phyloP scores from a whole-genome alignment of 768 basidiomycete genomes.

The Agrocybe pediades region DNA sequence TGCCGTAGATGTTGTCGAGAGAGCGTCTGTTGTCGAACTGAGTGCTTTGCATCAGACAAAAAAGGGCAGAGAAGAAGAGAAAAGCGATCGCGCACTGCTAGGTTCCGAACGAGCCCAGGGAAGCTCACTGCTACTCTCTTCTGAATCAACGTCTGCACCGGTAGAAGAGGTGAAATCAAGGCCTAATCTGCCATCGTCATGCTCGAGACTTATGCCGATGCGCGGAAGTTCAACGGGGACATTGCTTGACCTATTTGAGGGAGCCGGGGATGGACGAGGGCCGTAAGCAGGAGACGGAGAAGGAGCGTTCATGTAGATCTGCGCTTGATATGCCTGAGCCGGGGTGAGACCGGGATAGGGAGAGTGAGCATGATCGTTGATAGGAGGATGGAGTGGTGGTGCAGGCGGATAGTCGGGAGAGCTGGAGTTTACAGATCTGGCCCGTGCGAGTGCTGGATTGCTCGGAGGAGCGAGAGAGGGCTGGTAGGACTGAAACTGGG shows the following conservation, averaged over 20 bases:
- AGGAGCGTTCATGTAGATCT: conserved; percentile 58
- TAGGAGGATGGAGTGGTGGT: conserved; percentile 29
- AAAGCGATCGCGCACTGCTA: conserved; percentile 36
- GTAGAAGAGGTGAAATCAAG: conserved; percentile 51
- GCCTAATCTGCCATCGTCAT: conserved; percentile 57
- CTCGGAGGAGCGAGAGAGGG: conserved; percentile 41
- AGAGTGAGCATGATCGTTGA: conserved; percentile 35
- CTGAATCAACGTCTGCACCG: conserved; percentile 43
- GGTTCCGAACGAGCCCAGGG: conserved; percentile 54
- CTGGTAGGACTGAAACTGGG: conserved; percentile 43
- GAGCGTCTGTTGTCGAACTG: conserved; percentile 20
- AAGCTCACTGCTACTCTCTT: conserved; percentile 56
- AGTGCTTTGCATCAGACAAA: conserved; percentile 18
- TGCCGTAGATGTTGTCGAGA: conserved; percentile 31
- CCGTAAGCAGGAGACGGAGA: conserved; percentile 19
- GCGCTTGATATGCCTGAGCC: conserved; percentile 81
- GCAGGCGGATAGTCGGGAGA: conserved; percentile 48
- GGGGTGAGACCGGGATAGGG: conserved; percentile 63
- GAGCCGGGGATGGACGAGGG: conserved; percentile 31
- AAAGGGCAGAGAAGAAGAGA: conserved; percentile 26
- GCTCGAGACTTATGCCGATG: conserved; percentile 46
- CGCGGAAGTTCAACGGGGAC: conserved; percentile 32
- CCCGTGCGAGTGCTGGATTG: conserved; percentile 39
- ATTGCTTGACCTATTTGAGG: conserved; percentile 20
- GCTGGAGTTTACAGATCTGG: conserved; percentile 52